Evolutionary conservation across 306 rosid genomes (phyloP).

Genomic region (Cucurbita moschata): DNA sequence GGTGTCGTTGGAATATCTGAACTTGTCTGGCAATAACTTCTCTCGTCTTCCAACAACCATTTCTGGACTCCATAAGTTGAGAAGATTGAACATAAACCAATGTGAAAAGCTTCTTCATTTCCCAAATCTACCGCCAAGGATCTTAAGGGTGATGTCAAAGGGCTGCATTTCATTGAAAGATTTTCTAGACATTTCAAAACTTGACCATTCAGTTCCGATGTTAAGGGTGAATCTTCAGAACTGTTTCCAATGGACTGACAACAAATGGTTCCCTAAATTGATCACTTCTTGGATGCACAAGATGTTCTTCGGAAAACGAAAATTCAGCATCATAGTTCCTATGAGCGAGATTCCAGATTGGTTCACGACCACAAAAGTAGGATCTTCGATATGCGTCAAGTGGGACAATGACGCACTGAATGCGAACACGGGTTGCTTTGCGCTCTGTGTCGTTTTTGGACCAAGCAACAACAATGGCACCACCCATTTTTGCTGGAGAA

Average conservation of each 20-base stretch:
- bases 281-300: no score
- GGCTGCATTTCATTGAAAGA: not conserved
- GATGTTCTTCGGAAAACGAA: no score
- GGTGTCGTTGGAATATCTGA: no score
- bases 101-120: conserved; percentile 5
- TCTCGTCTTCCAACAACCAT: conserved; percentile 5
- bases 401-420: no score
- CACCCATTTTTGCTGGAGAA: not conserved
- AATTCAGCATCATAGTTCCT: no score
- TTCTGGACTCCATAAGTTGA: not conserved
- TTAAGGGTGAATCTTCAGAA: no score
- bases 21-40: conserved; percentile 1
- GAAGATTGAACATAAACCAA: accelerated
- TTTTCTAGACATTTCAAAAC: not conserved
- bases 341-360: no score
- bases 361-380: no score
- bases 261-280: no score
- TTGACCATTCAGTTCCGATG: no score
- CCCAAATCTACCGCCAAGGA: not conserved
- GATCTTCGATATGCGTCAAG: no score
- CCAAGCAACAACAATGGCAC: not conserved
- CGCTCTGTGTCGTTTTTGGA: not conserved
- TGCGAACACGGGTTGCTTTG: not conserved
- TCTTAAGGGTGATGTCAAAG: accelerated
- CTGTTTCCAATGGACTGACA: no score